These are phyloP conservation scores for Chytriomyces sp. DNA, from an alignment of 192 early-diverging fungal genomes.

Conservation along the genomic window DNA sequence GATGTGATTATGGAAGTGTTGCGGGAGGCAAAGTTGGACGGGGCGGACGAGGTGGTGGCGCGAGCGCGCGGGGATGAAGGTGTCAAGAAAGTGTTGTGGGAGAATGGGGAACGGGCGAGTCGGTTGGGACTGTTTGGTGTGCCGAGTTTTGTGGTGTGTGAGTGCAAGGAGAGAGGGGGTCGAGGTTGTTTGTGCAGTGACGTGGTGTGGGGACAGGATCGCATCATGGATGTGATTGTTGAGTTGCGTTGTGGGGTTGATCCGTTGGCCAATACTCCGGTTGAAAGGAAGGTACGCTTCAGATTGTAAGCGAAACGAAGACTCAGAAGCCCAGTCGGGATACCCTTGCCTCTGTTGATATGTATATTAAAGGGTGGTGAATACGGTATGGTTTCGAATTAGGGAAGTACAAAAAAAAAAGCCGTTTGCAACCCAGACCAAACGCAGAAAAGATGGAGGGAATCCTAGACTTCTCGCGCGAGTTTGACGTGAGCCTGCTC, in stretches of 20 bases:
- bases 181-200: neutral
- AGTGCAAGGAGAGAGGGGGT: neutral
- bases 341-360: too few species aligned
- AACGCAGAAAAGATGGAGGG: slow-evolving; percentile 45
- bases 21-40: neutral
- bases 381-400: too few species aligned
- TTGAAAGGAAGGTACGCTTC: too few species aligned
- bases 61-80: neutral
- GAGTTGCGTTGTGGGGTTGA: too few species aligned
- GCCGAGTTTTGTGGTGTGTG: slow-evolving; percentile 18
- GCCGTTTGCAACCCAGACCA: too few species aligned
- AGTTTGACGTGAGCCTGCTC: slow-evolving; percentile 82
- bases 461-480: slow-evolving; percentile 86
- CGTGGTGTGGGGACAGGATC: slow-evolving; percentile 30
- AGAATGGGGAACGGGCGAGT: slow-evolving; percentile 3
- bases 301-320: too few species aligned
- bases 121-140: slow-evolving; percentile 16
- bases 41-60: neutral
- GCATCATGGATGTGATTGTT: slow-evolving; percentile 13
- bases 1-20: neutral
- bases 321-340: too few species aligned
- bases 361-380: too few species aligned
- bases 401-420: too few species aligned
- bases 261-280: too few species aligned
- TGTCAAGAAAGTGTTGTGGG: slow-evolving; percentile 20